phyloP scores from a whole-genome alignment of 495 filamentous ascomycete genomes.

The Lasiosphaeriaceae sp. region DNA sequence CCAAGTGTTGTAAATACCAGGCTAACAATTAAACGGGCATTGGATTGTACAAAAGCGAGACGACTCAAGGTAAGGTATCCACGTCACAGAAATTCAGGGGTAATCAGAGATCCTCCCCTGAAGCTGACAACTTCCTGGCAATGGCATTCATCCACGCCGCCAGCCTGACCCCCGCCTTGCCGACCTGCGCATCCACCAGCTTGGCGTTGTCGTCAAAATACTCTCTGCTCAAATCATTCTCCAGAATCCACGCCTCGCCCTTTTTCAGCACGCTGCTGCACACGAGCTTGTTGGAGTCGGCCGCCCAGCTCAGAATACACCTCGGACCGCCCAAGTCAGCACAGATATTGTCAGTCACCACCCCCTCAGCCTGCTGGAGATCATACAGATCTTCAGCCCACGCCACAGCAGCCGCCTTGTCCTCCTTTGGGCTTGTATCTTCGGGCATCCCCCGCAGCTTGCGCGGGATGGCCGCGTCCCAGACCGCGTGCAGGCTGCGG shows the following conservation, averaged over 20 bases:
- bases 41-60: too few species aligned
- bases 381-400: conserved; percentile 14
- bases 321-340: neutral
- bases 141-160: conserved; percentile 20
- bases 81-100: too few species aligned
- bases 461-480: conserved; percentile 10
- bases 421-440: neutral
- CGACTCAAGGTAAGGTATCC: too few species aligned
- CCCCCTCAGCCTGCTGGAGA: neutral
- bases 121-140: neutral
- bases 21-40: too few species aligned
- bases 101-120: too few species aligned
- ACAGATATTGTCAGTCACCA: neutral
- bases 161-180: conserved; percentile 13
- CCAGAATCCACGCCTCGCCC: conserved; percentile 10
- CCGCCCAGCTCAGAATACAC: conserved; percentile 10
- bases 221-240: conserved; percentile 13
- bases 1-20: too few species aligned
- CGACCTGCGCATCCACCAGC: conserved; percentile 9
- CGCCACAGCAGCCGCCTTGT: conserved; percentile 10
- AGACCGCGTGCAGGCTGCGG: conserved; percentile 11
- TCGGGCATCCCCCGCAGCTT: conserved; percentile 7
- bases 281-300: conserved; percentile 14
- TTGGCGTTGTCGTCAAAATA: conserved; percentile 15
- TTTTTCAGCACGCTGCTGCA: conserved; percentile 10